Conservation (phyloP, 2,329 filamentous ascomycete genomes). For the Aspergillus sp. region DNA sequence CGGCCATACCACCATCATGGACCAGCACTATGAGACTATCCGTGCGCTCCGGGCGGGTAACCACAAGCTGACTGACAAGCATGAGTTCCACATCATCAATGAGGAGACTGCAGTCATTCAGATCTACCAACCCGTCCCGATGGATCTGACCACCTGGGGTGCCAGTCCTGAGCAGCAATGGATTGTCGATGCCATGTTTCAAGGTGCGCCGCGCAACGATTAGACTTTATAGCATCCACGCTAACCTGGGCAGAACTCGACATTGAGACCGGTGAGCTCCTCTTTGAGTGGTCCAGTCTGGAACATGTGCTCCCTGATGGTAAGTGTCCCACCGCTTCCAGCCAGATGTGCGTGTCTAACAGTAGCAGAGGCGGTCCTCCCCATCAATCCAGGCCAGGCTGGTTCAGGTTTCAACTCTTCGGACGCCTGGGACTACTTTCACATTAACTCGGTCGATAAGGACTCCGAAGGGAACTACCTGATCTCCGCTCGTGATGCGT, state of each 20-base stretch:
- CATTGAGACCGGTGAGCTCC: constrained; percentile 52
- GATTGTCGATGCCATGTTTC: constrained; percentile 56
- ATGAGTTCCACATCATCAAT: constrained; percentile 56
- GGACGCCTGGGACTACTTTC: constrained; percentile 51
- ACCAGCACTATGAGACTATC: constrained; percentile 55
- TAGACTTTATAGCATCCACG: background rate
- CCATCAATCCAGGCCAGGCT: constrained; percentile 47
- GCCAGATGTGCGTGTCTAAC: background rate
- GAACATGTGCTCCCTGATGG: constrained; percentile 55
- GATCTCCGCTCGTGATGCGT: constrained; percentile 47
- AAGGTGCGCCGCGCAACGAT: constrained; percentile 42
- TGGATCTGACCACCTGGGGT: constrained; percentile 47
- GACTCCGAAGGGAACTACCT: constrained; percentile 45
- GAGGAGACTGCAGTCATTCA: constrained; percentile 54
- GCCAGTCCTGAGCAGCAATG: constrained; percentile 50
- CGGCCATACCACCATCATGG: constrained; percentile 53
- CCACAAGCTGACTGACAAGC: constrained; percentile 52
- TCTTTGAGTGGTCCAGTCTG: constrained; percentile 60
- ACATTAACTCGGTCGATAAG: constrained; percentile 47
- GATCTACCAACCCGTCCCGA: constrained; percentile 51
- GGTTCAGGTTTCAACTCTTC: constrained; percentile 36
- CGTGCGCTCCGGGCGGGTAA: constrained; percentile 49
- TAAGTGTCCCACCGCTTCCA: constrained; percentile 22
- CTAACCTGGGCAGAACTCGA: constrained; percentile 34
- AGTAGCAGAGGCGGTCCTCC: constrained; percentile 44